phyloP scores from a whole-genome alignment of 129 eudicot genomes.

The Centaurea solstitialis region DNA sequence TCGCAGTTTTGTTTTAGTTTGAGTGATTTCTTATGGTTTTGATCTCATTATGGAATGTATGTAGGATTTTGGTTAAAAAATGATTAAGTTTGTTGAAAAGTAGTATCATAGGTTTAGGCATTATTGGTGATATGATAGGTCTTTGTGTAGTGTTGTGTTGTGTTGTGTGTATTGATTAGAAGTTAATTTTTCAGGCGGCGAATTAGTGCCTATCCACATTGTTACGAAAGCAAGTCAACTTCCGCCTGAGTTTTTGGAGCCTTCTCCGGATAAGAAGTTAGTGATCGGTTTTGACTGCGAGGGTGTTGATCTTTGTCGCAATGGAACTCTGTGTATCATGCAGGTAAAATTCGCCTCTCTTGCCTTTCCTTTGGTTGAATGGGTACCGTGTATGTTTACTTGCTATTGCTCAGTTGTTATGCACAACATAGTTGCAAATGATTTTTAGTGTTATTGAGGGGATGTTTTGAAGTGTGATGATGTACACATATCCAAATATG shows the following conservation, averaged over 20 bases:
- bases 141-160: too few species aligned
- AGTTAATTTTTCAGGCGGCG: conserved; percentile 49
- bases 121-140: too few species aligned
- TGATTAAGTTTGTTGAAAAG: background rate
- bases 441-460: background rate
- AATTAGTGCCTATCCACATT: conserved; percentile 66
- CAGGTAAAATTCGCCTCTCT: conserved; percentile 51
- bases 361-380: background rate
- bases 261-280: conserved; percentile 58
- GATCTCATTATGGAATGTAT: background rate
- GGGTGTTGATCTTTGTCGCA: conserved; percentile 97
- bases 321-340: conserved; percentile 90
- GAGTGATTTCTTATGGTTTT: background rate
- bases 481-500: too few species aligned
- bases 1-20: background rate
- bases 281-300: conserved; percentile 96
- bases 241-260: conserved; percentile 77
- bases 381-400: background rate
- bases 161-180: background rate
- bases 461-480: background rate
- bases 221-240: conserved; percentile 82
- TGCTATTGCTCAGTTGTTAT: background rate
- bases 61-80: background rate
- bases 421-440: background rate
- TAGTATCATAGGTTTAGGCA: background rate